These are phyloP conservation scores for Rostrohypoxylon terebratum DNA, from an alignment of 495 filamentous ascomycete genomes.

Conservation along the genomic window DNA sequence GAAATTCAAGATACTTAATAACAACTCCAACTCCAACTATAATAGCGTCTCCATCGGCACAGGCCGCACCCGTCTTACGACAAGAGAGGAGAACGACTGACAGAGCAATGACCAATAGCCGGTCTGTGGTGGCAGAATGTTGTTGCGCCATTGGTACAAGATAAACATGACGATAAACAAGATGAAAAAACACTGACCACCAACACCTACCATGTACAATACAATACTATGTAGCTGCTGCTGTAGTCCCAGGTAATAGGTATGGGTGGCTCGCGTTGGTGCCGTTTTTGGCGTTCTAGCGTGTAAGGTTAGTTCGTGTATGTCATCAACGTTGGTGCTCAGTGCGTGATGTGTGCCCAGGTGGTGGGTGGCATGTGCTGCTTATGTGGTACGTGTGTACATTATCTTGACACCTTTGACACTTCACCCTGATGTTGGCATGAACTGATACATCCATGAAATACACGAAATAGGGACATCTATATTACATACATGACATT, in stretches of 20 bases:
- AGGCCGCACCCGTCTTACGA: slow-evolving; percentile 23
- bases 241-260: neutral
- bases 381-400: too few relatives aligned
- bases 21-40: slow-evolving; percentile 20
- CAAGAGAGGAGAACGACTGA: neutral
- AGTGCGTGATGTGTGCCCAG: too few relatives aligned
- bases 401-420: too few relatives aligned
- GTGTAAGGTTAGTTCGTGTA: neutral
- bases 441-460: neutral
- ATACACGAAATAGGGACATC: neutral
- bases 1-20: slow-evolving; percentile 34
- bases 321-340: neutral
- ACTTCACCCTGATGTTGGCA: neutral
- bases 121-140: neutral
- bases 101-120: slow-evolving; percentile 12
- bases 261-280: neutral
- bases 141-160: neutral
- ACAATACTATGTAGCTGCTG: neutral
- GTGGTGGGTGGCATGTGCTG: too few relatives aligned
- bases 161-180: too few relatives aligned
- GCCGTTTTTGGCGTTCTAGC: neutral
- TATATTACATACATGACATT: neutral
- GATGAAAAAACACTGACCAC: too few relatives aligned
- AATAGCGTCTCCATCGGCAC: slow-evolving; percentile 28
- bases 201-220: neutral